These are phyloP conservation scores for Candida tetrigidarum DNA, from an alignment of 1,139 yeast genomes.

Conservation along the genomic window DNA sequence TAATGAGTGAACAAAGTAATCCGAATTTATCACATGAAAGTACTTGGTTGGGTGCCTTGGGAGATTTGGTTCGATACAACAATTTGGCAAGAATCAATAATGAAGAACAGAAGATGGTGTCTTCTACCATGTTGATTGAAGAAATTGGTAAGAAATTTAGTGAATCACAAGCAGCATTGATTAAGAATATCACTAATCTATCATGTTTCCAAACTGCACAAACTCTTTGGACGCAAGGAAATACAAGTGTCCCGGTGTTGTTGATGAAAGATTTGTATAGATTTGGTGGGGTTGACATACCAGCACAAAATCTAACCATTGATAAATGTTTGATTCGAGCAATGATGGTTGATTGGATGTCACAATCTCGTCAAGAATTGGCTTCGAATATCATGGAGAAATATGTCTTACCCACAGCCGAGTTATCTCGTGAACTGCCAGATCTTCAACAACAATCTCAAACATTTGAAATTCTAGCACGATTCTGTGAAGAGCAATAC, in stretches of 20 bases:
- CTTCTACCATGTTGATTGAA: constrained; percentile 51
- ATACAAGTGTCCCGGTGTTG: constrained; percentile 55
- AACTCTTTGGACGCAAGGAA: constrained; percentile 63
- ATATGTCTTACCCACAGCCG: constrained; percentile 54
- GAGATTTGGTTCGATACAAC: constrained; percentile 48
- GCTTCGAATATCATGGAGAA: constrained; percentile 59
- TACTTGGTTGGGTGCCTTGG: constrained; percentile 31
- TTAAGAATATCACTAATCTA: constrained; percentile 24
- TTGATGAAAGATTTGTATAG: constrained; percentile 39
- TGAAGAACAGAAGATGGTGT: constrained; percentile 53
- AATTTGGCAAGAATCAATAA: constrained; percentile 35
- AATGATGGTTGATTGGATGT: constrained; percentile 70
- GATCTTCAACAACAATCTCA: constrained; percentile 35
- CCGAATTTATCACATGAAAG: constrained; percentile 9
- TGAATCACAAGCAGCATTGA: constrained; percentile 9
- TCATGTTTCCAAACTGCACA: constrained; percentile 55
- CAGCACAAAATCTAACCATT: constrained; percentile 26
- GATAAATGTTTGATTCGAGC: constrained; percentile 43
- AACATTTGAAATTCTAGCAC: constrained; percentile 65
- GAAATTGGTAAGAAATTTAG: constrained; percentile 30
- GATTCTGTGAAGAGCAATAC: constrained; percentile 74
- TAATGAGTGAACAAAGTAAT: constrained; percentile 21
- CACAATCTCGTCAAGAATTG: constrained; percentile 69
- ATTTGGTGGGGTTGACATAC: constrained; percentile 22
- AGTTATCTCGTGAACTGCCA: constrained; percentile 21